These are phyloP conservation scores for Fusarium veterinarium DNA, from an alignment of 2,329 filamentous ascomycete species.

Conservation along the genomic window DNA sequence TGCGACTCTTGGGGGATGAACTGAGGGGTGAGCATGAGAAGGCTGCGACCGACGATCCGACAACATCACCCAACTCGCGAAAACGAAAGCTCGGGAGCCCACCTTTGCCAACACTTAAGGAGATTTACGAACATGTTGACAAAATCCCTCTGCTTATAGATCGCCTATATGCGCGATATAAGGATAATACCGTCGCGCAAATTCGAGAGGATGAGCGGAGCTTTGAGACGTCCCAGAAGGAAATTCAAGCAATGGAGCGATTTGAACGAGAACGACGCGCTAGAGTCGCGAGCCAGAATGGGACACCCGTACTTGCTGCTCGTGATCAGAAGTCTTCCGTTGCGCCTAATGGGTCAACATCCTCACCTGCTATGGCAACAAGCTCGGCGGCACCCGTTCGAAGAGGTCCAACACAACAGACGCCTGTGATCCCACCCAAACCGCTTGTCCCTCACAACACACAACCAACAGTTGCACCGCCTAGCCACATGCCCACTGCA, in stretches of 20 bases:
- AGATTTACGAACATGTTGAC: slow-evolving; percentile 73
- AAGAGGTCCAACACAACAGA: slow-evolving; percentile 46
- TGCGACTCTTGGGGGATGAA: slow-evolving; percentile 81
- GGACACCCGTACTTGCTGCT: slow-evolving; percentile 48
- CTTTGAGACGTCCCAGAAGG: slow-evolving; percentile 71
- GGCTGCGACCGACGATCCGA: slow-evolving; percentile 56
- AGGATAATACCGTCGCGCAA: slow-evolving; percentile 73
- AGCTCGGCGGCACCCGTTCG: slow-evolving; percentile 40
- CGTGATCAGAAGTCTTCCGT: slow-evolving; percentile 47
- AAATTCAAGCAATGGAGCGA: slow-evolving; percentile 76
- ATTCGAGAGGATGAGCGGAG: slow-evolving; percentile 80
- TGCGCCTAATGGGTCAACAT: slow-evolving; percentile 40
- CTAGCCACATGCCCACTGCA: slow-evolving; percentile 45
- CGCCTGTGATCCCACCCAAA: slow-evolving; percentile 53
- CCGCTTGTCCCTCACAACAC: slow-evolving; percentile 39
- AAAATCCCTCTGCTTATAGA: slow-evolving; percentile 77
- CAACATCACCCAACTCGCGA: slow-evolving; percentile 67
- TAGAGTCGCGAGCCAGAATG: slow-evolving; percentile 51
- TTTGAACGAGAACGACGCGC: slow-evolving; percentile 53
- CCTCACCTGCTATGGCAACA: slow-evolving; percentile 38
- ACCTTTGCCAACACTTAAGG: slow-evolving; percentile 71
- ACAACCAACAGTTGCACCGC: slow-evolving; percentile 44
- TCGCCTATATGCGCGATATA: slow-evolving; percentile 80
- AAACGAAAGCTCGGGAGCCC: slow-evolving; percentile 81
- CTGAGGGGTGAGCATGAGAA: slow-evolving; percentile 62